These are phyloP conservation scores for Fraxinus cuspidata DNA, from an alignment of 257 asterid species.

Conservation along the genomic window DNA sequence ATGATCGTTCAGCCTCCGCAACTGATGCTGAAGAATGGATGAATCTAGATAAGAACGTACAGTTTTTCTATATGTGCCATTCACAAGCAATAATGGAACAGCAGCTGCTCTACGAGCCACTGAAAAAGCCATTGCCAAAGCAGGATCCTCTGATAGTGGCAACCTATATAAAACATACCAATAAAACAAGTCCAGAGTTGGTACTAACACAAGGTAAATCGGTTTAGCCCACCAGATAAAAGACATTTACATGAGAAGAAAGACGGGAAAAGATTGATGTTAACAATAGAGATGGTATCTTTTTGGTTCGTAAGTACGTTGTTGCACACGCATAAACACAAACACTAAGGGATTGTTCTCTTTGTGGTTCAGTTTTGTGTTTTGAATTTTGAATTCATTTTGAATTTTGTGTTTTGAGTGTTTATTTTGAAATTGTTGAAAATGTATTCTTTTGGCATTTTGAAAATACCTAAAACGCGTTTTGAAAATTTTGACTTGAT, in stretches of 20 bases:
- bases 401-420: no score
- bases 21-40: slow-evolving; percentile 93
- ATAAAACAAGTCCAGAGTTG: slow-evolving; percentile 23
- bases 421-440: no score
- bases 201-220: slow-evolving; percentile 17
- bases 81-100: slow-evolving; percentile 86
- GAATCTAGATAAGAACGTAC: slow-evolving; percentile 92
- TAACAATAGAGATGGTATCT: not conserved
- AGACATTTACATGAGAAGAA: not conserved
- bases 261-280: not conserved
- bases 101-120: slow-evolving; percentile 97
- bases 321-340: not conserved
- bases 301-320: not conserved
- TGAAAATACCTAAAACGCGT: no score
- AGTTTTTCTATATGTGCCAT: slow-evolving; percentile 94
- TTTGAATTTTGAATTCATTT: no score
- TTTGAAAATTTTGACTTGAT: no score
- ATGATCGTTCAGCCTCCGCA: slow-evolving; percentile 77
- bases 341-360: no score
- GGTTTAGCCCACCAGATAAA: not conserved
- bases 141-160: slow-evolving; percentile 88
- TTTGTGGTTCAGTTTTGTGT: no score
- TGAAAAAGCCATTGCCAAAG: slow-evolving; percentile 96
- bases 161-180: slow-evolving; percentile 53
- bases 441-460: no score